Base-by-base conservation (phyloP, 2,329 filamentous ascomycete genomes). In the Colletotrichum truncatum region DNA sequence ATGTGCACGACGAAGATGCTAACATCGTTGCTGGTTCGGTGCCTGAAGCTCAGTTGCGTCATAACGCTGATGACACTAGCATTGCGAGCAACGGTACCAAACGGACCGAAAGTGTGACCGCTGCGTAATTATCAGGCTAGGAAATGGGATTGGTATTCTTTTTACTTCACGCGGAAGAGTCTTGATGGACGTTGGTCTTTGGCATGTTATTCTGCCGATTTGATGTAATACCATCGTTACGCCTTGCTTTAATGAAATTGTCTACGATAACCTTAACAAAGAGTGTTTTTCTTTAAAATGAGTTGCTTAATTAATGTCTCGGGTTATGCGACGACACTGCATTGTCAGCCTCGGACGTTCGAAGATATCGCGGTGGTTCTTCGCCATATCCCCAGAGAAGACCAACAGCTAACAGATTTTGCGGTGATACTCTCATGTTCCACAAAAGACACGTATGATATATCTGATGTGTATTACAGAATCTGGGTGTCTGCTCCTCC, bases 1-100 rank as follows among this genome's bases (percentile, higher is more conserved):
- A 23, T 14, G 11, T 64, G 18, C 41, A 25, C 12, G 64, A 66
- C 28, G 63, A 66, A 8, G 58, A 66, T 26, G 57, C 63, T 9
- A 43, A 32, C 6, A 66, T 66, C 10, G 43, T 66, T 5, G 56
- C 62, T 2, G 7, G 48, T 11, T 61, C 55, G n/a, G 55, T 48
- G 12, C 26, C 56, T 39, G 56, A 26, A 4, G 26, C 26, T 3
- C 41, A 54, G 26, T n/a, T n/a, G n/a, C 12, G 10, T 32, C n/a
- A 32, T 6, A 41, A 23, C 12, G 39, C 23, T 9, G 57, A 53
- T 6, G 34, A 30, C 8, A 39, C 52, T 16, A 61, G 56, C 12
- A 23, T 43, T 36, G 23, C 34, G 12, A 54, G 39, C 56, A 41
- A 39, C 14, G 48, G 48, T 21, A 46, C 56, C 39, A 64, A 58